Base-by-base conservation (phyloP, 2,329 filamentous ascomycete genomes). In the Dothideomycetes sp. region DNA sequence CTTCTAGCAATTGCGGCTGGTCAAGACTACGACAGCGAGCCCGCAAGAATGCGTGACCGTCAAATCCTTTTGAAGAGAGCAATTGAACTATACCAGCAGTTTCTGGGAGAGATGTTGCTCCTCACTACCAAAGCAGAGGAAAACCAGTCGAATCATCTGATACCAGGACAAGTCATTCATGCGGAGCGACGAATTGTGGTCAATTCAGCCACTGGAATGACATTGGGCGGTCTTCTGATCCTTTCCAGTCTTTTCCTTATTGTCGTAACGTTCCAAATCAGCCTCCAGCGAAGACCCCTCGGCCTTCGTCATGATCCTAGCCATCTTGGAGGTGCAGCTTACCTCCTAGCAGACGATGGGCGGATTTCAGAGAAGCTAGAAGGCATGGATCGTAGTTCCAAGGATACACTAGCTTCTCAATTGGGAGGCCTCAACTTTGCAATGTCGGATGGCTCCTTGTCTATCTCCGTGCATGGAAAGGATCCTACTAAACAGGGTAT, bases 91-190 rank as follows among this genome's bases (percentile, higher is more conserved):
- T 15, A 25, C 11, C 33, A 34, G 20, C 33, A 34, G 8, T 34
- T 16, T n/a, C 25, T 34, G 6, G 33, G 33, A 11, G 33, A 34
- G 6, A 34, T 25, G 33, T 34, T 34, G 20, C 33, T 34, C 5
- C 8, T 17, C n/a, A 11, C 28, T n/a, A n/a, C n/a, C n/a, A n/a
- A n/a, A n/a, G 15, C 28, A 17, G 6, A 11, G 9, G 7, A 31
- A 13, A 31, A 12, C 28, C 15, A 8, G 4, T 6, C 13, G 12
- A 24, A 12, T 24, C 23, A 24, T 31, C 28, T 16, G 7, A 16
- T 7, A 5, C n/a, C 11, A 4, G 15, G 28, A 4, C 8, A 31
- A 17, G 15, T 31, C n/a, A 16, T 31, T 6, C 13, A 17, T 17
- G 13, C 7, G n/a, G 28, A 31, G 11, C 16, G 28, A 31, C 28